phyloP scores from a whole-genome alignment of 2,329 filamentous ascomycete genomes.

The Tolypocladium pustulatum region DNA sequence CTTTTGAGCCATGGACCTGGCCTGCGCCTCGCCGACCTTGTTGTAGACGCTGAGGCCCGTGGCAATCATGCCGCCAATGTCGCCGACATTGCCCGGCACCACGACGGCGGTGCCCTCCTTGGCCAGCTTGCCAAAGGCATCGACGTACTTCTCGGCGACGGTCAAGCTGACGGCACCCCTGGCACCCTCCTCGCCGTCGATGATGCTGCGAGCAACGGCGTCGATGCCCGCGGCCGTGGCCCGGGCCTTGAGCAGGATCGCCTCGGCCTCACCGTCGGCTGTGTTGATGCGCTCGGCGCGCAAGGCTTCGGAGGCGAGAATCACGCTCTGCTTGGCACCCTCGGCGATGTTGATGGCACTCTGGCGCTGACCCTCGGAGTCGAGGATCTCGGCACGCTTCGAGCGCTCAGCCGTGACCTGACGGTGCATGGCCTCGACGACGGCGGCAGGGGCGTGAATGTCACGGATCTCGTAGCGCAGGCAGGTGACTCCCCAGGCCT shows the following conservation, averaged over 20 bases:
- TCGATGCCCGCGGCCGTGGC: conserved; percentile 87
- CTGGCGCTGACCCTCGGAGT: conserved; percentile 93
- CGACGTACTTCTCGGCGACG: conserved; percentile 96
- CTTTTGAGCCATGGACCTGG: conserved; percentile 51
- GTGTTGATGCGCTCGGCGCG: conserved; percentile 87
- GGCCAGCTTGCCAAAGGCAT: conserved; percentile 83
- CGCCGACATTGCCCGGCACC: conserved; percentile 92
- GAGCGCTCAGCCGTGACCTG: conserved; percentile 95
- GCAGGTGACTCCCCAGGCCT: conserved; percentile 94
- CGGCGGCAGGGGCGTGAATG: conserved; percentile 87
- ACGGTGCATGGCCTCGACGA: conserved; percentile 96
- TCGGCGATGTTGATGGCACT: conserved; percentile 98
- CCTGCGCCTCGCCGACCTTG: conserved; percentile 77
- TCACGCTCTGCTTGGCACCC: conserved; percentile 93
- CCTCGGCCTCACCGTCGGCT: conserved; percentile 86
- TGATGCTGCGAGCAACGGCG: conserved; percentile 67
- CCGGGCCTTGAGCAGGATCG: conserved; percentile 73
- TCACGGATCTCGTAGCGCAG: conserved; percentile 96
- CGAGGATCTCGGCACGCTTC: conserved; percentile 94
- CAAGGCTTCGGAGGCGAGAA: conserved; percentile 87
- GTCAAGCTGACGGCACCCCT: conserved; percentile 76
- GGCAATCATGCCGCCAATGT: conserved; percentile 94
- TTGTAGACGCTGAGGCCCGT: conserved; percentile 92
- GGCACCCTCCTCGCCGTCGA: conserved; percentile 61
- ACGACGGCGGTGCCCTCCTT: conserved; percentile 94